Evolutionary conservation across 2,329 filamentous ascomycete species (phyloP).

Genomic region (Arthrobotrys musiformis): DNA sequence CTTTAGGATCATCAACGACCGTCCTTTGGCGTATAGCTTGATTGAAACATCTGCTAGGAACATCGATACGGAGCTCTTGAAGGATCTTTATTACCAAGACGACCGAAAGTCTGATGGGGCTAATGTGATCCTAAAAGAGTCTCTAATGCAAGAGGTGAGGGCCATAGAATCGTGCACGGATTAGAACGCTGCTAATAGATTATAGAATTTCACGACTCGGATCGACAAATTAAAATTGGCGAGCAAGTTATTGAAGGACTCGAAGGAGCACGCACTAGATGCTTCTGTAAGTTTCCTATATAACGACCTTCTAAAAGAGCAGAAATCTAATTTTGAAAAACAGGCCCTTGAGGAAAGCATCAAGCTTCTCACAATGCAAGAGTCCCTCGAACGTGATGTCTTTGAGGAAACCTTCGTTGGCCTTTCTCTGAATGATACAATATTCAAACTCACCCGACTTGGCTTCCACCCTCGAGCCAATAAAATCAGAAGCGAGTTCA

Average conservation of each 20-base stretch:
- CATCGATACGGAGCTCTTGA: conserved; percentile 83
- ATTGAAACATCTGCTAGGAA: conserved; percentile 85
- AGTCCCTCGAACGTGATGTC: conserved; percentile 85
- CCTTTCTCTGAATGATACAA: conserved; percentile 87
- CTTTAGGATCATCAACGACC: conserved; percentile 87
- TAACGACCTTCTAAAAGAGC: no score
- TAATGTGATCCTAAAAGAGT: conserved; percentile 85
- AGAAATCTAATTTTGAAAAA: conserved; percentile 70
- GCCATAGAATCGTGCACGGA: not conserved
- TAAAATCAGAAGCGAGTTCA: conserved; percentile 91
- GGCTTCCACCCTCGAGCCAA: conserved; percentile 86
- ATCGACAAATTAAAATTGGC: conserved; percentile 90
- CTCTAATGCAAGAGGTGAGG: conserved; percentile 71
- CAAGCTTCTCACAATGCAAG: conserved; percentile 84
- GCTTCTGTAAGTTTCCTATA: conserved; percentile 40
- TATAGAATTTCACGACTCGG: conserved; percentile 56
- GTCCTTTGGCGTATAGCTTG: conserved; percentile 85
- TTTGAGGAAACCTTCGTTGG: conserved; percentile 78
- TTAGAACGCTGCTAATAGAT: not conserved
- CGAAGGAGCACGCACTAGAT: conserved; percentile 71
- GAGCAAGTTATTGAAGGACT: conserved; percentile 82
- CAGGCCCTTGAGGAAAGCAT: conserved; percentile 81
- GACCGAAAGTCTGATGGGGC: conserved; percentile 89
- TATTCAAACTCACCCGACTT: conserved; percentile 84
- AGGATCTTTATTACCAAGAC: conserved; percentile 97